Evolutionary conservation across 169 alveolate species (phyloP), one percentile per base, ranked within the genome.

Genomic region (Babesia ovis): DNA sequence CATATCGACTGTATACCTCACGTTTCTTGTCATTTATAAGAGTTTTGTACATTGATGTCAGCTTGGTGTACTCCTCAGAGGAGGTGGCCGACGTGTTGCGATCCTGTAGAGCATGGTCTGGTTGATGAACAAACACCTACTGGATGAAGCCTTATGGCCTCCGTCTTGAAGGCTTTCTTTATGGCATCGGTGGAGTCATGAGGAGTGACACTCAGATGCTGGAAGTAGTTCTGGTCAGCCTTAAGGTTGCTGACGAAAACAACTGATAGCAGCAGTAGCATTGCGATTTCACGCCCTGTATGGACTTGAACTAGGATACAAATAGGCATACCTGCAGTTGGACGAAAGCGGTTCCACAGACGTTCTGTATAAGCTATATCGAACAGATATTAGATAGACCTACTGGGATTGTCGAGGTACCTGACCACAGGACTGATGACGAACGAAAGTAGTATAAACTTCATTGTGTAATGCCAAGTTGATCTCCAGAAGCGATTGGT

Each of bases 161-260:
- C 90, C 67, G 91, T 94, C 71, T 95, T 93, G 89, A 96, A 97
- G 35, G 99, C 98, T 77, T 91, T 93, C 68, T 91, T 95, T 48
- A 95, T 94, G 20, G 90, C 92, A n/a, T 93, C 96, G 60, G 86
- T 96, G 23, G 92, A 81, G 29, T 98, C 95, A 60, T 84, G 83
- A 60, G 88, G 94, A 1, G 96, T 85, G 48, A 96, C 84, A 29
- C 97, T 98, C 71, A 96, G 86, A 16, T 93, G 87, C 79, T 93
- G 94, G 76, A 95, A 96, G 86, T 90, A 94, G 84, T 96, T 79
- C 68, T 43, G 53, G 23, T 59, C 83, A 48, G 42, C 29, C 46
- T 79, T 68, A 16, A 51, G 16, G 42, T 39, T 35, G 59, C 20
- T 41, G 62, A 23, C 11, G 66, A 68, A 53, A 2, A 61, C 75